Conservation (phyloP, 2,329 filamentous ascomycete species). For the Paradendryphiella salina region DNA sequence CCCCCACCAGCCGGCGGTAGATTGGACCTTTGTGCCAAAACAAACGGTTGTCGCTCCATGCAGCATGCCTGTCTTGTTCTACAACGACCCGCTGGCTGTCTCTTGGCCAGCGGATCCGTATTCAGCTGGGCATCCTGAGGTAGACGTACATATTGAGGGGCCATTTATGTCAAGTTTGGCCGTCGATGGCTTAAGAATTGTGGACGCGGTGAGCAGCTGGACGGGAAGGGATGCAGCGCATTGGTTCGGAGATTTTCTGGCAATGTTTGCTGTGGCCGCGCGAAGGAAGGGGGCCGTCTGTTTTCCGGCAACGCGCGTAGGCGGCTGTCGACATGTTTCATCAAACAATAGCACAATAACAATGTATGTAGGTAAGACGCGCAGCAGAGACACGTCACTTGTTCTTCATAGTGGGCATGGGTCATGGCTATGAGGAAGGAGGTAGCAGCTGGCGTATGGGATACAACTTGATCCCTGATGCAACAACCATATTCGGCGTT, state of each 20-base stretch:
- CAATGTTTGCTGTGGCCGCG: background rate
- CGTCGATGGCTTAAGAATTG: too few relatives aligned
- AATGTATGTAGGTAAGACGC: background rate
- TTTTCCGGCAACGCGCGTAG: conserved; percentile 2
- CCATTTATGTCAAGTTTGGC: background rate
- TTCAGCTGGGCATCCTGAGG: conserved; percentile 10
- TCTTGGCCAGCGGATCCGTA: conserved; percentile 12
- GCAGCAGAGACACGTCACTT: background rate
- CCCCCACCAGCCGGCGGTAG: conserved; percentile 26
- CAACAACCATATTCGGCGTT: conserved; percentile 1
- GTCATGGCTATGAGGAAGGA: background rate
- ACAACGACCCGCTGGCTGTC: conserved; percentile 24
- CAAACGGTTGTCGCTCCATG: conserved; percentile 40
- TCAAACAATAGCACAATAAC: conserved; percentile 1
- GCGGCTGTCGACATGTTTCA: conserved; percentile 6
- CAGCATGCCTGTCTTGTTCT: conserved; percentile 33
- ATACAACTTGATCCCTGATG: conserved; percentile 3
- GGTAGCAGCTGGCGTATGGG: background rate
- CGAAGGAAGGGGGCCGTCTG: conserved; percentile 9
- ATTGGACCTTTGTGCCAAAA: conserved; percentile 32
- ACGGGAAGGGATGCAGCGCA: too few relatives aligned
- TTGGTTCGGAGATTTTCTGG: conserved; percentile 7
- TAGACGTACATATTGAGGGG: conserved; percentile 11
- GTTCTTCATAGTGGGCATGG: background rate
- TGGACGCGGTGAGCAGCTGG: too few relatives aligned